Evolutionary conservation across 2,329 filamentous ascomycete genomes (phyloP).

Genomic region (Monilinia vaccinii-corymbosi): DNA sequence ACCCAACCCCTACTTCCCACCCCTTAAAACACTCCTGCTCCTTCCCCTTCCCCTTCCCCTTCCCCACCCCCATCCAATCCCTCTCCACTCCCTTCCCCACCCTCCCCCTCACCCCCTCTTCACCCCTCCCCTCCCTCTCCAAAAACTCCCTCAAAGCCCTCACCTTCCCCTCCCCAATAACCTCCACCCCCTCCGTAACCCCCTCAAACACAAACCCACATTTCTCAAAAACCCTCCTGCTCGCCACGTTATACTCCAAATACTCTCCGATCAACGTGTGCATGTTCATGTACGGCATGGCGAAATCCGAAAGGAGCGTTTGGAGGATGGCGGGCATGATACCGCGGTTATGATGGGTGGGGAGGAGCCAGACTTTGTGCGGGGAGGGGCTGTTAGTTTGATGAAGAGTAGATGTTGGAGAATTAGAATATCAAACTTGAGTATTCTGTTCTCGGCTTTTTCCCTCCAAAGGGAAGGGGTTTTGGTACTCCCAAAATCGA

Average conservation of each 20-base stretch:
- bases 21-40: not conserved
- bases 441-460: too few species aligned
- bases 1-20: not conserved
- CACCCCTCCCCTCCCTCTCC: not conserved
- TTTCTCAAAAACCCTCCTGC: conserved; percentile 13
- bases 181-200: not conserved
- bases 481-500: not conserved
- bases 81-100: not conserved
- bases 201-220: conserved; percentile 9
- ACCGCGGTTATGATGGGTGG: conserved; percentile 2
- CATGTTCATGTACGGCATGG: conserved; percentile 11
- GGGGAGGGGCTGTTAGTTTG: not conserved
- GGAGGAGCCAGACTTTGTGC: conserved; percentile 7
- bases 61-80: not conserved
- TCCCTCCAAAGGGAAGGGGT: too few species aligned
- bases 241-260: conserved; percentile 5
- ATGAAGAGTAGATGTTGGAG: too few species aligned
- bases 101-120: not conserved
- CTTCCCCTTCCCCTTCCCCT: not conserved
- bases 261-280: not conserved
- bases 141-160: not conserved
- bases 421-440: too few species aligned
- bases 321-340: conserved; percentile 10
- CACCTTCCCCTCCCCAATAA: not conserved
- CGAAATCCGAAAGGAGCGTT: conserved; percentile 5